Conservation (phyloP, 1,284 basidiomycete species). For the Moesziomyces parantarcticus region DNA sequence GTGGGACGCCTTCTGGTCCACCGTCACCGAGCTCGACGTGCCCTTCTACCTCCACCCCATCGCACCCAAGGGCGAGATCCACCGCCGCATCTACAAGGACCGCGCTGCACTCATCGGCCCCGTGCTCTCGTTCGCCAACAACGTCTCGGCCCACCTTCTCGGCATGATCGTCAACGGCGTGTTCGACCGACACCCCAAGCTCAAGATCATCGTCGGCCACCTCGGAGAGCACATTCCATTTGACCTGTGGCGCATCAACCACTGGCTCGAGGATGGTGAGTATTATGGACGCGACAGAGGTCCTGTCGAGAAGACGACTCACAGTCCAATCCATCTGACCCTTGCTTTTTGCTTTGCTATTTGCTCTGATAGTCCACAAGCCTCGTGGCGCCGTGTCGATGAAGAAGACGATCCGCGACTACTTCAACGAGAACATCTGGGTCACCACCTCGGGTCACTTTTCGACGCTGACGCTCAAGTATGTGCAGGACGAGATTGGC, state of each 20-base stretch:
- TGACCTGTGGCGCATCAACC: slow-evolving; percentile 67
- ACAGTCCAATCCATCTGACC: no score
- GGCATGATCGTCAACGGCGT: slow-evolving; percentile 68
- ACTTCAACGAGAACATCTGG: slow-evolving; percentile 64
- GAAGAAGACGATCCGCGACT: slow-evolving; percentile 55
- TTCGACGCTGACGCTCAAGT: slow-evolving; percentile 55
- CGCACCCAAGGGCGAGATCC: slow-evolving; percentile 64
- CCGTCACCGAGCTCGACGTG: slow-evolving; percentile 65
- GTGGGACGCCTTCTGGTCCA: slow-evolving; percentile 62
- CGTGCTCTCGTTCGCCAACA: slow-evolving; percentile 66
- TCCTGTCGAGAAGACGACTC: no score
- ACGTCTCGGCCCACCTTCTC: slow-evolving; percentile 65
- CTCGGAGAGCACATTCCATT: slow-evolving; percentile 67
- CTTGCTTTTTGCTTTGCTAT: neutral
- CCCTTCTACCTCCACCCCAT: slow-evolving; percentile 68
- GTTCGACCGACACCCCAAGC: slow-evolving; percentile 68
- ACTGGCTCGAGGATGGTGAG: slow-evolving; percentile 65
- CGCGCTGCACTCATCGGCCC: slow-evolving; percentile 66
- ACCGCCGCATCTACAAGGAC: slow-evolving; percentile 63
- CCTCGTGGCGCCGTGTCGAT: slow-evolving; percentile 50
- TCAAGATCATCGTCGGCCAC: slow-evolving; percentile 68
- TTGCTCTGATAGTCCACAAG: slow-evolving; percentile 53
- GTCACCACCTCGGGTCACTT: slow-evolving; percentile 62
- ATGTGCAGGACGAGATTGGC: slow-evolving; percentile 57
- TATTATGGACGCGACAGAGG: no score